A percentile compares a stretch with the other conserved stretches of the same genome.
Conservation (phyloP, 1,139 yeast species). For the Yamadazyma aaseri region DNA sequence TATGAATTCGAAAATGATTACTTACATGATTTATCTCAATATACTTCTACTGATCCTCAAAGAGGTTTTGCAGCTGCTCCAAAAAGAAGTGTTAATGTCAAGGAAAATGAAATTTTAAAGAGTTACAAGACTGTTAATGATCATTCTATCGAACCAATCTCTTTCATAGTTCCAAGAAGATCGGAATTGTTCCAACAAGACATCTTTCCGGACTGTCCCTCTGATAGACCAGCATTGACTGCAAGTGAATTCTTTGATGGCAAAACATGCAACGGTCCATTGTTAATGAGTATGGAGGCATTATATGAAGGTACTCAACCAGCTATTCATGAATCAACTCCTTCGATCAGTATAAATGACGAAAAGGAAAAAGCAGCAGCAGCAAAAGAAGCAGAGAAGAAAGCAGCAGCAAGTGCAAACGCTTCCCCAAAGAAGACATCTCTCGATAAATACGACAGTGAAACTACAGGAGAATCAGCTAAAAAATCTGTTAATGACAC, state of each 20-base stretch:
- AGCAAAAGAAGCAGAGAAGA: conserved; percentile 20
- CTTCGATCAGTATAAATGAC: conserved; percentile 27
- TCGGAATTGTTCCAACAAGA: conserved; percentile 91
- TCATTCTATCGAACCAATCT: conserved; percentile 78
- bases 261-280: conserved; percentile 77
- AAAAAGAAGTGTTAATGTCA: conserved; percentile 71
- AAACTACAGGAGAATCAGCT: conserved; percentile 9
- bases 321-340: conserved; percentile 33
- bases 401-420: conserved; percentile 10
- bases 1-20: conserved; percentile 84
- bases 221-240: conserved; percentile 70
- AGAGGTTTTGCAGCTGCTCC: conserved; percentile 94
- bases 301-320: conserved; percentile 75
- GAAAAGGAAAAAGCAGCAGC: conserved; percentile 24
- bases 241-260: conserved; percentile 83
- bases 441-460: conserved; percentile 15
- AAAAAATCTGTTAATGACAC: conserved; percentile 35
- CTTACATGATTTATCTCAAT: conserved; percentile 79
- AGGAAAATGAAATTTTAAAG: conserved; percentile 79
- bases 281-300: conserved; percentile 71
- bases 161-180: conserved; percentile 90
- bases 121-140: conserved; percentile 86
- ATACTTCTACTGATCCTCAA: conserved; percentile 86
- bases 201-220: conserved; percentile 89
- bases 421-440: conserved; percentile 11